phyloP scores from a whole-genome alignment of 306 rosid species.

The Cicer arietinum region DNA sequence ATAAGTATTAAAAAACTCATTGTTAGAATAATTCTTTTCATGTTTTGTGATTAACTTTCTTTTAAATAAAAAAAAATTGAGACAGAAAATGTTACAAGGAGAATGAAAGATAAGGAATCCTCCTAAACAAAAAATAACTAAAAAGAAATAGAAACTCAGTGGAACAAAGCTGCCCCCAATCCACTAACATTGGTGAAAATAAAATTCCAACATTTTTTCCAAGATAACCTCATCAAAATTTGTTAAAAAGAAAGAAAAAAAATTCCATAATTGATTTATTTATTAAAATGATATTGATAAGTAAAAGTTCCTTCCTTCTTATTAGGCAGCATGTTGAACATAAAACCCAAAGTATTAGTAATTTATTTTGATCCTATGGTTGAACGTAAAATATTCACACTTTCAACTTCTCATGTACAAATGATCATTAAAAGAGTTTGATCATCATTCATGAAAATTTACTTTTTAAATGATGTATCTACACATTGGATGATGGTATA shows the following conservation, averaged over 20 bases:
- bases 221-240: background rate
- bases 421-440: background rate
- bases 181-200: background rate
- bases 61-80: background rate
- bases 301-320: background rate
- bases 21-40: conserved; percentile 13
- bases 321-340: background rate
- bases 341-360: background rate
- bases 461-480: conserved; percentile 5
- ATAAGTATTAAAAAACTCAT: background rate
- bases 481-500: background rate
- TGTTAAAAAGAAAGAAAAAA: background rate
- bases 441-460: background rate
- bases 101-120: conserved; percentile 1
- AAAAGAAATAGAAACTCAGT: background rate
- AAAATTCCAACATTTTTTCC: background rate
- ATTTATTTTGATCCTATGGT: background rate
- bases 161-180: background rate
- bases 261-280: background rate
- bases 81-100: background rate
- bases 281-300: background rate
- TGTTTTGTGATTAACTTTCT: background rate
- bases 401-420: background rate
- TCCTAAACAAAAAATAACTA: conserved; percentile 3
- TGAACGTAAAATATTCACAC: no score